Conservation (phyloP, 805 yeast species). For the Saturnispora saitoi region DNA sequence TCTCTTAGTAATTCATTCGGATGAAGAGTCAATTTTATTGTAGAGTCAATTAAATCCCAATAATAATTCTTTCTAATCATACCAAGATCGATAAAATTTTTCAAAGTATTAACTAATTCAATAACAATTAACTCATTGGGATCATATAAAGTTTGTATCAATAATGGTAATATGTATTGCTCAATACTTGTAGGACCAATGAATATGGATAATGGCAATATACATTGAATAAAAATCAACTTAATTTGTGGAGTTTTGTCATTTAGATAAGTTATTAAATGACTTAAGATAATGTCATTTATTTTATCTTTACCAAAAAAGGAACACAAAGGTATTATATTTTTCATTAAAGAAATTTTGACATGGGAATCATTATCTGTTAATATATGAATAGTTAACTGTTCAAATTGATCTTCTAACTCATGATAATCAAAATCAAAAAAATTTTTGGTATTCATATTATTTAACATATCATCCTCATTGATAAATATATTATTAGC, state of each 20-base stretch:
- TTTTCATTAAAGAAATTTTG: slow-evolving; percentile 56
- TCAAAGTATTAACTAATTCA: slow-evolving; percentile 52
- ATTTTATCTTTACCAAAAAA: slow-evolving; percentile 83
- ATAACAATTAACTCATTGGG: slow-evolving; percentile 76
- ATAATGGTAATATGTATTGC: slow-evolving; percentile 77
- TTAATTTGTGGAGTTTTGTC: slow-evolving; percentile 64
- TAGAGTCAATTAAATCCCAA: slow-evolving; percentile 46
- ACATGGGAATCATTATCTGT: slow-evolving; percentile 65
- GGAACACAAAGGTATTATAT: slow-evolving; percentile 69
- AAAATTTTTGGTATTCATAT: slow-evolving; percentile 24
- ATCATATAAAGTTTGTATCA: slow-evolving; percentile 77
- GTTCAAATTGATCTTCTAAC: slow-evolving; percentile 51
- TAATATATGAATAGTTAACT: slow-evolving; percentile 51
- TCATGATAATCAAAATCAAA: slow-evolving; percentile 35
- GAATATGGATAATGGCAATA: slow-evolving; percentile 66
- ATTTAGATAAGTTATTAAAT: slow-evolving; percentile 83
- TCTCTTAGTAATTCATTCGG: slow-evolving; percentile 85
- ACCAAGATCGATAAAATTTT: slow-evolving; percentile 49
- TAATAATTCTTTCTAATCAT: slow-evolving; percentile 41
- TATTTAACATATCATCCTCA: neutral
- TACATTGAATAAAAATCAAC: slow-evolving; percentile 60
- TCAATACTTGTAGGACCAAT: slow-evolving; percentile 79
- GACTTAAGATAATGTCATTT: slow-evolving; percentile 82
- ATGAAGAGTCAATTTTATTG: slow-evolving; percentile 59
- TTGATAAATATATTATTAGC: neutral